Conservation (phyloP, 2,329 filamentous ascomycete genomes). For the Erysiphe pisi region DNA sequence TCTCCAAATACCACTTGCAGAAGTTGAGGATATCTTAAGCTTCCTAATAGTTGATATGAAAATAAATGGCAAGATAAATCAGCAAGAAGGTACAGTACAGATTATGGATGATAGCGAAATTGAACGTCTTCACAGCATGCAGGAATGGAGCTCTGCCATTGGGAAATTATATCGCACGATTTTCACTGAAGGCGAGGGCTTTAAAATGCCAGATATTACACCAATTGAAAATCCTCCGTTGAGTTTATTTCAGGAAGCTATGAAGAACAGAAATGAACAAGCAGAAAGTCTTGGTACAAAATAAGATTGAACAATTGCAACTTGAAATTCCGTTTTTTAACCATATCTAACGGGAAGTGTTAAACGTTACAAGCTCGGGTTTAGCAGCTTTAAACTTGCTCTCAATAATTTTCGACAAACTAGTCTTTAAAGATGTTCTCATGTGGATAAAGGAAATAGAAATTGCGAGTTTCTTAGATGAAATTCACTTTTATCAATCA, state of each 20-base stretch:
- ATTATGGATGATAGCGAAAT: conserved; percentile 64
- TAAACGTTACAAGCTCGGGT: too few relatives aligned
- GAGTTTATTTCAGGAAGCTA: neutral
- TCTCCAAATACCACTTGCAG: conserved; percentile 70
- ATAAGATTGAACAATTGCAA: too few relatives aligned
- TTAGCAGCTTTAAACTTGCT: too few relatives aligned
- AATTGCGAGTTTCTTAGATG: too few relatives aligned
- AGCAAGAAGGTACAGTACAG: conserved; percentile 72
- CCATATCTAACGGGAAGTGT: too few relatives aligned
- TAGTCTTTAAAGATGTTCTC: too few relatives aligned
- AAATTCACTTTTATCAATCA: too few relatives aligned
- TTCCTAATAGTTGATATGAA: conserved; percentile 87
- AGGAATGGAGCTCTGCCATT: conserved; percentile 61
- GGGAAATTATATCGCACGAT: conserved; percentile 58
- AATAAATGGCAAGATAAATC: conserved; percentile 78
- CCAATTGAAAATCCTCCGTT: conserved; percentile 30
- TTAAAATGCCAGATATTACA: conserved; percentile 37
- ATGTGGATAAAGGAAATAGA: too few relatives aligned
- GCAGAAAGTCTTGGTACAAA: too few relatives aligned
- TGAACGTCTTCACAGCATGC: conserved; percentile 62
- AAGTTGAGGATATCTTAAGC: conserved; percentile 91
- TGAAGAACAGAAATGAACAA: too few relatives aligned
- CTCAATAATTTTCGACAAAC: too few relatives aligned
- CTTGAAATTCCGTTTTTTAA: too few relatives aligned
- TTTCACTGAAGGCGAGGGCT: conserved; percentile 68